Evolutionary conservation across 2,329 filamentous ascomycete genomes (phyloP).

Genomic region (Trichoderma sp.): DNA sequence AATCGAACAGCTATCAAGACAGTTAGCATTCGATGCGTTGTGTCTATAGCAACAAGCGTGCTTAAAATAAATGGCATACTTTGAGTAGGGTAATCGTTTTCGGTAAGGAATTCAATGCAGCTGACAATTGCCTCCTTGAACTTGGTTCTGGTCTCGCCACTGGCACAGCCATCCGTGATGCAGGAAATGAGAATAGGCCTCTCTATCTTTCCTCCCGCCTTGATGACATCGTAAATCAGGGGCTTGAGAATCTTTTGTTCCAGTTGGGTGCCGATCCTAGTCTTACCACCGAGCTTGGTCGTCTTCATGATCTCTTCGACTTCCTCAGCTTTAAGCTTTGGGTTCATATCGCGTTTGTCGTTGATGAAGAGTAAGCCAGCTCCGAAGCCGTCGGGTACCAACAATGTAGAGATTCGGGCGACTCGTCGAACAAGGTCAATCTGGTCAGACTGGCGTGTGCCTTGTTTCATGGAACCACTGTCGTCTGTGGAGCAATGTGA

Average conservation of each 20-base stretch:
- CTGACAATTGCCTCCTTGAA: not conserved
- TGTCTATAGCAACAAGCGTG: not conserved
- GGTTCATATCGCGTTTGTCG: not conserved
- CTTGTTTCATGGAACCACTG: slow-evolving; percentile 7
- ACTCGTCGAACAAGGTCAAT: not conserved
- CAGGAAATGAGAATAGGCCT: slow-evolving; percentile 14
- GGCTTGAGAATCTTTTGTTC: slow-evolving; percentile 14
- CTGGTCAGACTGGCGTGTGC: slow-evolving; percentile 4
- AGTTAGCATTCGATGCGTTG: not conserved
- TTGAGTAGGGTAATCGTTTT: not conserved
- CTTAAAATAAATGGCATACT: not conserved
- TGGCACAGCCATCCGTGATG: slow-evolving; percentile 15
- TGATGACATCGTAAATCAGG: not conserved
- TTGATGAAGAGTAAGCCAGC: slow-evolving; percentile 17
- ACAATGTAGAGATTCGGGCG: not conserved
- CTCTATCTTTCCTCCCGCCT: not conserved
- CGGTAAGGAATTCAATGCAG: not conserved
- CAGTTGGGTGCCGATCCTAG: slow-evolving; percentile 2
- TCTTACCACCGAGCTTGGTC: not conserved
- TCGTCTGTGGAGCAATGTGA: not conserved
- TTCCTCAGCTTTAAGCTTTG: not conserved
- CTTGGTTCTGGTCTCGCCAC: not conserved
- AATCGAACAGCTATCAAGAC: not conserved
- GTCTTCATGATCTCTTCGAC: not conserved
- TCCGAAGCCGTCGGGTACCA: slow-evolving; percentile 6